phyloP scores from a whole-genome alignment of 2,329 filamentous ascomycete species.

The Penicillium concentricum region DNA sequence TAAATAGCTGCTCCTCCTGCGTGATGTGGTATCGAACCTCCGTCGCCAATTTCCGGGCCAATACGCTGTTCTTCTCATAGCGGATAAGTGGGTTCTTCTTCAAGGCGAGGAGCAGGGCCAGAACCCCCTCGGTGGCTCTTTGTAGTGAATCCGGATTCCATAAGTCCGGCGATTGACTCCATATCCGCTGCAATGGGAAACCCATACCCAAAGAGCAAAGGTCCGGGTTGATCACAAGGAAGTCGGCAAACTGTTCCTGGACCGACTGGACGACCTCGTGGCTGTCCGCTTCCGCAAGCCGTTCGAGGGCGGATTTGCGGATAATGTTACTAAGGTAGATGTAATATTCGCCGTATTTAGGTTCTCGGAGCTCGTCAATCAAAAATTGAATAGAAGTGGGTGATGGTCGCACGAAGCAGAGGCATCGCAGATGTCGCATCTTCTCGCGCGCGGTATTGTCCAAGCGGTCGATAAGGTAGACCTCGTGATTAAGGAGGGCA shows the following conservation, averaged over 20 bases:
- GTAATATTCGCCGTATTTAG: constrained; percentile 96
- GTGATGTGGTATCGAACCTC: constrained; percentile 91
- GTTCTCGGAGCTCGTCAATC: constrained; percentile 92
- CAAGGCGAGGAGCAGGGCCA: constrained; percentile 79
- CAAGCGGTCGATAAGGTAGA: constrained; percentile 94
- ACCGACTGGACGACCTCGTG: constrained; percentile 94
- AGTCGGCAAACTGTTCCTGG: constrained; percentile 96
- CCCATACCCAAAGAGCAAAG: constrained; percentile 77
- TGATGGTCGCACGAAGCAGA: constrained; percentile 90
- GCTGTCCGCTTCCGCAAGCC: constrained; percentile 92
- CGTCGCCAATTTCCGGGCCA: constrained; percentile 89
- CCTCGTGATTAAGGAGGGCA: constrained; percentile 88
- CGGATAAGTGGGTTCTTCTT: constrained; percentile 97
- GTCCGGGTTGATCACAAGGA: constrained; percentile 91
- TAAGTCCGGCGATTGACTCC: constrained; percentile 75
- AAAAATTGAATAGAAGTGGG: constrained; percentile 88
- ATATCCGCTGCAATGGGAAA: constrained; percentile 72
- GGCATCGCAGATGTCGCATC: constrained; percentile 93
- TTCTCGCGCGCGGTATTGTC: constrained; percentile 90
- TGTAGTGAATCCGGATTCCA: constrained; percentile 92
- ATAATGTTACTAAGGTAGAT: constrained; percentile 97
- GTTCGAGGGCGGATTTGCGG: constrained; percentile 92
- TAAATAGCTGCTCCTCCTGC: constrained; percentile 94
- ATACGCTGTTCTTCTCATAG: constrained; percentile 84
- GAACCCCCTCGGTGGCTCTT: constrained; percentile 79